Percentiles rank a stretch among this genome's conserved stretches.
phyloP scores from a whole-genome alignment of 1,139 yeast species.

The Yamadazyma jaroonii region DNA sequence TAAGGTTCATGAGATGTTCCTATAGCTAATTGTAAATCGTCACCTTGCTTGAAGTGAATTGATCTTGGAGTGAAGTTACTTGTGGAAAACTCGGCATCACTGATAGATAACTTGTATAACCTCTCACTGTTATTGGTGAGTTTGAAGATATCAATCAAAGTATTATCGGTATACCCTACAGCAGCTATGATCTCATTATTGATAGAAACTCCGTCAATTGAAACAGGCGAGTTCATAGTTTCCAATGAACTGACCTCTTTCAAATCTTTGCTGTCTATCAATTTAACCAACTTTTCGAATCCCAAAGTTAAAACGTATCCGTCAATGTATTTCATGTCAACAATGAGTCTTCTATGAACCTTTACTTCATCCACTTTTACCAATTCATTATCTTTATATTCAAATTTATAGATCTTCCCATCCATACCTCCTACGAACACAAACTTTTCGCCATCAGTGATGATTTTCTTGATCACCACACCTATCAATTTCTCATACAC shows the following conservation, averaged over 20 bases:
- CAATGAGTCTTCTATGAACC: constrained; percentile 32
- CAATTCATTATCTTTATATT: constrained; percentile 9
- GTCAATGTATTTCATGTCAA: constrained; percentile 25
- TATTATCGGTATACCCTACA: constrained; percentile 59
- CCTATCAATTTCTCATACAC: constrained; percentile 13
- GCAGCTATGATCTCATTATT: constrained; percentile 36
- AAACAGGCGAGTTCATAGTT: constrained; percentile 42
- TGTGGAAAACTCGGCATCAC: constrained; percentile 73
- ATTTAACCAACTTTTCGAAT: constrained; percentile 51
- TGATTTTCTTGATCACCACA: constrained; percentile 35
- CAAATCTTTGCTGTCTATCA: constrained; percentile 20
- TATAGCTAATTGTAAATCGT: constrained; percentile 39
- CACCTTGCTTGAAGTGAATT: constrained; percentile 26
- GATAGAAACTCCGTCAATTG: constrained; percentile 36
- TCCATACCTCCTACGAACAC: constrained; percentile 39
- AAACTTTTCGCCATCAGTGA: constrained; percentile 14
- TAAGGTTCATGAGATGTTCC: constrained; percentile 78
- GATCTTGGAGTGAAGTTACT: constrained; percentile 62
- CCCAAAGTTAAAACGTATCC: constrained; percentile 57
- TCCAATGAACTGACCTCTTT: constrained; percentile 29
- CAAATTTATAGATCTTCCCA: constrained; percentile 24
- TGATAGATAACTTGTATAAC: constrained; percentile 54
- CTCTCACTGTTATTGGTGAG: constrained; percentile 14
- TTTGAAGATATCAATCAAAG: constrained; percentile 49
- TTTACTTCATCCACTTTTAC: constrained; percentile 14